phyloP scores from a whole-genome alignment of 345 rosid species.

The Syzygium jambos region DNA sequence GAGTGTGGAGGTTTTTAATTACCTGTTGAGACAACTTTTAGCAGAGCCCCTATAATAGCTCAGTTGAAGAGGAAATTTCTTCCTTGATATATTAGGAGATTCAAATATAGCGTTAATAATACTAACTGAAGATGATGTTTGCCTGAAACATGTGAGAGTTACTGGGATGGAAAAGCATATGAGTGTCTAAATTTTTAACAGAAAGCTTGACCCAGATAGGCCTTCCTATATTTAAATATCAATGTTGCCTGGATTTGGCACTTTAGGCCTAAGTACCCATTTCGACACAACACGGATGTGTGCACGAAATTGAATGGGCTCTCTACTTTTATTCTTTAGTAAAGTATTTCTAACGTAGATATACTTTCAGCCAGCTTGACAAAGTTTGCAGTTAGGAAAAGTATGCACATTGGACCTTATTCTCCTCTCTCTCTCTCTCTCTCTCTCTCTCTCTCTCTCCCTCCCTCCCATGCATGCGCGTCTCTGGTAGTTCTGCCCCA shows the following conservation, averaged over 20 bases:
- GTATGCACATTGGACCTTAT: background rate
- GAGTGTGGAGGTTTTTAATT: background rate
- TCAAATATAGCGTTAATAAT: background rate
- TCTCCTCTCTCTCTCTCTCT: background rate
- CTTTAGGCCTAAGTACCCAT: background rate
- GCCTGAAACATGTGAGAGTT: background rate
- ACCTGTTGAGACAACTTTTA: background rate
- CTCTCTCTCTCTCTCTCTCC: background rate
- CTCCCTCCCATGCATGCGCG: background rate
- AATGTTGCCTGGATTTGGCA: background rate
- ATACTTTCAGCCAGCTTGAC: background rate
- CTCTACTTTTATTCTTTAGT: background rate
- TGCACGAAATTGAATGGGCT: background rate
- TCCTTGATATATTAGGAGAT: background rate
- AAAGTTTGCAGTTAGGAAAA: background rate
- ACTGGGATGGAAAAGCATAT: background rate
- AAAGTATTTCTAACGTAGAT: background rate
- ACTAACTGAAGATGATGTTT: background rate
- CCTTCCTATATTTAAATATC: background rate
- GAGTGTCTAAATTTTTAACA: background rate
- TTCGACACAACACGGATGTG: background rate
- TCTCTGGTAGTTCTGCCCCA: background rate
- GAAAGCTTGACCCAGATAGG: background rate
- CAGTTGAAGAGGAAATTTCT: background rate
- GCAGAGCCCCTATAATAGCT: background rate